Evolutionary conservation across 2,329 filamentous ascomycete genomes (phyloP).

Genomic region (Apiospora kogelbergensis): DNA sequence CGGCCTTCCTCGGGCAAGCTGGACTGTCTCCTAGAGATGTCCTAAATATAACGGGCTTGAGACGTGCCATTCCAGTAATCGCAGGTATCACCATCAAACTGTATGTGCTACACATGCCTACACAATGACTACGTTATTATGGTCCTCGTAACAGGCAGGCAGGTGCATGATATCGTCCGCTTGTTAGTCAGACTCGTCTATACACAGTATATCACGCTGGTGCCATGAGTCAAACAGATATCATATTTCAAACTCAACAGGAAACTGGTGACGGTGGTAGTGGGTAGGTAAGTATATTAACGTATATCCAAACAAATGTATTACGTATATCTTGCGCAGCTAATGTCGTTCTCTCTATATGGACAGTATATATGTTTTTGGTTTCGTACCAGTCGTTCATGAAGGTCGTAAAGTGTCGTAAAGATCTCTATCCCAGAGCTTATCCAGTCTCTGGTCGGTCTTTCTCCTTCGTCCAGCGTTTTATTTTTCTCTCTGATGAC

Average conservation of each 20-base stretch:
- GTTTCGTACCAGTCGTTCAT: slow-evolving; percentile 1
- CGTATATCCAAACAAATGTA: not conserved
- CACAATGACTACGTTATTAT: too few relatives aligned
- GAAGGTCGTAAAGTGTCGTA: not conserved
- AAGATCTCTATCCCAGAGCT: not conserved
- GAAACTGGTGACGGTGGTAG: not conserved
- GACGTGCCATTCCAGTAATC: too few relatives aligned
- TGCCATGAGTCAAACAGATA: not conserved
- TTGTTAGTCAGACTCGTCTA: not conserved
- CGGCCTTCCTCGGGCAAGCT: too few relatives aligned
- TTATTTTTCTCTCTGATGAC: too few relatives aligned
- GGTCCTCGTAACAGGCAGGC: too few relatives aligned
- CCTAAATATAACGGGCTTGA: too few relatives aligned
- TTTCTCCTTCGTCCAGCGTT: not conserved
- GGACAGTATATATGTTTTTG: not conserved
- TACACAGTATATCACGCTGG: not conserved
- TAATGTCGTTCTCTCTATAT: not conserved
- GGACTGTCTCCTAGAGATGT: too few relatives aligned
- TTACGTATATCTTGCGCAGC: not conserved
- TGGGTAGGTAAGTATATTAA: not conserved
- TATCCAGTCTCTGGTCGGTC: not conserved
- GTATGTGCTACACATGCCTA: too few relatives aligned
- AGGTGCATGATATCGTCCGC: not conserved
- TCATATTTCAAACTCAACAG: not conserved
- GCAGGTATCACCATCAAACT: too few relatives aligned